Conservation (phyloP, 148 eudicot genomes). For the Camellia japonica region DNA sequence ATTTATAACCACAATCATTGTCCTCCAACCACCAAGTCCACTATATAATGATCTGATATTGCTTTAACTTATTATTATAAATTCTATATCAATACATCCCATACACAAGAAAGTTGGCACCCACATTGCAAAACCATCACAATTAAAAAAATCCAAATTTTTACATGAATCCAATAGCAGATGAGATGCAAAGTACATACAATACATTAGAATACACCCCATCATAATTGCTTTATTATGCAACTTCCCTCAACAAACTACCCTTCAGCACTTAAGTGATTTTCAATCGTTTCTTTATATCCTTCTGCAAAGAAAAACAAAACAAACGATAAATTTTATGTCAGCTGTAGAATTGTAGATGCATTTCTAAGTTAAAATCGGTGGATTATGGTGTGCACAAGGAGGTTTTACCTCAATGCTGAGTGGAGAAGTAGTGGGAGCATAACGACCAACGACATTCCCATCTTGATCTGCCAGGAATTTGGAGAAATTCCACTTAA, state of each 20-base stretch:
- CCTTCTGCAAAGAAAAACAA: slow-evolving; percentile 51
- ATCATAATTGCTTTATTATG: neutral
- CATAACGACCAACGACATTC: slow-evolving; percentile 73
- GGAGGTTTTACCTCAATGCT: slow-evolving; percentile 74
- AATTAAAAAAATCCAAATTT: neutral
- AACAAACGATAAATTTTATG: neutral
- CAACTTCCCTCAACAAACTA: neutral
- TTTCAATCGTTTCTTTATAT: slow-evolving; percentile 70
- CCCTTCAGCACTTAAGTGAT: slow-evolving; percentile 20
- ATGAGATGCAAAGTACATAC: neutral
- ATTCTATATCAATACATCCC: no score
- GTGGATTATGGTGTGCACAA: neutral
- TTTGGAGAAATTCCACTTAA: slow-evolving; percentile 91
- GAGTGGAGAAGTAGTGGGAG: slow-evolving; percentile 84
- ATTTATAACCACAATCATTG: no score
- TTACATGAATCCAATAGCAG: neutral
- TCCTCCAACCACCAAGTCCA: no score
- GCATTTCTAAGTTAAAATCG: neutral
- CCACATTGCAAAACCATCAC: neutral
- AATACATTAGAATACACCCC: neutral
- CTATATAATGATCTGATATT: no score
- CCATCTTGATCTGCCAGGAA: slow-evolving; percentile 74
- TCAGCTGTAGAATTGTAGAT: neutral
- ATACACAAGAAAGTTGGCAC: neutral
- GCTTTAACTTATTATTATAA: no score